phyloP scores from a whole-genome alignment of 2,329 filamentous ascomycete genomes.

The Cadophora sp. region DNA sequence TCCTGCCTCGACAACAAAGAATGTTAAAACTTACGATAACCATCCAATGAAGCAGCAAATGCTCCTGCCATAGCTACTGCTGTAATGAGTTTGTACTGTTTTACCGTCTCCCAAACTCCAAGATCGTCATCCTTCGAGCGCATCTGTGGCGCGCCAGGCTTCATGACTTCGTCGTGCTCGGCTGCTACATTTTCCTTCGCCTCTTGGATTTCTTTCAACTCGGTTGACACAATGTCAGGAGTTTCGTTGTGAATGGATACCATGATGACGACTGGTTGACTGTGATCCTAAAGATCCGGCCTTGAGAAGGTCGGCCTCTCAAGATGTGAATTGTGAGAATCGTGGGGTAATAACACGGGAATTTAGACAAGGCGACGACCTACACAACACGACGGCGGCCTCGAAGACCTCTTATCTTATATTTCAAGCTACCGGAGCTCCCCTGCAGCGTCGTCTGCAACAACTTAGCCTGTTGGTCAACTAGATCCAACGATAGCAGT shows the following conservation, averaged over 20 bases:
- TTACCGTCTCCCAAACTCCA: slow-evolving; percentile 48
- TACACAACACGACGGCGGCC: background rate
- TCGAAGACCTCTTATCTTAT: background rate
- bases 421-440: background rate
- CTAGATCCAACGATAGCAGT: slow-evolving; percentile 2
- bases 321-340: background rate
- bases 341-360: background rate
- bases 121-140: slow-evolving; percentile 49
- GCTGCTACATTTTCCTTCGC: slow-evolving; percentile 11
- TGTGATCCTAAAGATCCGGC: background rate
- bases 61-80: slow-evolving; percentile 50
- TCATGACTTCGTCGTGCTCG: slow-evolving; percentile 19
- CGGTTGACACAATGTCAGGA: background rate
- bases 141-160: slow-evolving; percentile 42
- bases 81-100: slow-evolving; percentile 47
- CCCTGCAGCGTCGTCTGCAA: background rate
- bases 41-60: slow-evolving; percentile 51
- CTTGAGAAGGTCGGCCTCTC: too few species aligned
- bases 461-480: slow-evolving; percentile 3
- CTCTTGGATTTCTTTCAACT: slow-evolving; percentile 2
- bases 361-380: background rate
- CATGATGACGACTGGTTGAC: background rate
- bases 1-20: background rate
- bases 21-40: slow-evolving; percentile 44
- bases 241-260: slow-evolving; percentile 2